phyloP scores from a whole-genome alignment of 805 yeast species.

The Sugiyamaella chiloensis region DNA sequence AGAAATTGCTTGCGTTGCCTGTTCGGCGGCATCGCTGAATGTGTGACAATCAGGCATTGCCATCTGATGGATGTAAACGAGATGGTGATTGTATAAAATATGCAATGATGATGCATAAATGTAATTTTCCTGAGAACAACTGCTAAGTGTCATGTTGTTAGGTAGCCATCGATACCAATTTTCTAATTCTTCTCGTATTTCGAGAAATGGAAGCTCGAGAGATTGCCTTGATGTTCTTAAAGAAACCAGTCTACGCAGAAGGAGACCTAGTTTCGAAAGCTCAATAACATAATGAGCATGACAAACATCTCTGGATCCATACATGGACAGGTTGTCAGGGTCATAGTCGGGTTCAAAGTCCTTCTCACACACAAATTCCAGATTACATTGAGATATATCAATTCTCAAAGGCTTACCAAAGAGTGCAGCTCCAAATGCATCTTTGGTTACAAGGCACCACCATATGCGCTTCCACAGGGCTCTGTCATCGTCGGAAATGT shows the following conservation, averaged over 20 bases:
- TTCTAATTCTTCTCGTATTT: not conserved
- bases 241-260: slow-evolving; percentile 9
- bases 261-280: slow-evolving; percentile 2
- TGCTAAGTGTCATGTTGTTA: not conserved
- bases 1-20: slow-evolving; percentile 15
- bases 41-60: slow-evolving; percentile 4
- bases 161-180: slow-evolving; percentile 3
- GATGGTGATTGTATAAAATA: slow-evolving; percentile 17
- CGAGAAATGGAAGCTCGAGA: not conserved
- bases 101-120: slow-evolving; percentile 11
- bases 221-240: slow-evolving; percentile 1
- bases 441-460: slow-evolving; percentile 19
- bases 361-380: not conserved
- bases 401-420: not conserved
- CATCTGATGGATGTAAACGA: slow-evolving; percentile 19
- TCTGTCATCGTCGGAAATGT: slow-evolving; percentile 9
- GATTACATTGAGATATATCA: not conserved
- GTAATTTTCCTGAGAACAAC: too few relatives aligned
- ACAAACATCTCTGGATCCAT: not conserved
- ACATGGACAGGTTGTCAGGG: slow-evolving; percentile 1
- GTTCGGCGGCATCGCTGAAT: slow-evolving; percentile 9
- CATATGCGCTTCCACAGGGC: slow-evolving; percentile 13
- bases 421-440: not conserved
- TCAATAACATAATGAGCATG: slow-evolving; percentile 5
- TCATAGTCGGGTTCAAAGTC: not conserved